Base-by-base conservation (phyloP, 495 filamentous ascomycete genomes). In the Penicillium coprophilum region DNA sequence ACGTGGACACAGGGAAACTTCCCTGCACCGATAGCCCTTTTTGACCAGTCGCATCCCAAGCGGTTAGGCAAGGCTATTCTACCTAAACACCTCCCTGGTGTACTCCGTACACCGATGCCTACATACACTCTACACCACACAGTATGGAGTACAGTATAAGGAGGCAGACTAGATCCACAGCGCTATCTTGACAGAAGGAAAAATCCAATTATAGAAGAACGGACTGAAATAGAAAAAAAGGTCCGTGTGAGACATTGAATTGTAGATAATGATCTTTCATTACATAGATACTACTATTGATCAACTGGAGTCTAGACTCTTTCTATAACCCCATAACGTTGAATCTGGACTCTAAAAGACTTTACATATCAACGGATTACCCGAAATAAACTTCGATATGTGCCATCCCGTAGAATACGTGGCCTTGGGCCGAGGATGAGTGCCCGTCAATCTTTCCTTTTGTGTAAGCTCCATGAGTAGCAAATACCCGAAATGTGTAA, bases 21-120 rank as follows among this genome's bases (percentile, higher is more conserved):
- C 45, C 34, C 19, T 21, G 36, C 38, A 52, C 51, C 11, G 30
- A 20, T 44, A 54, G 30, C 41, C 51, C 20, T n/a, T 46, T 51
- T 51, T 0, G 28, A 21, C 24, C 38, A 17, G 12, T 21, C 15
- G 47, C 32, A 57, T 47, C 27, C 44, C 27, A 40, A 27, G 12
- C 13, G 30, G 21, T 27, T 32, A 24, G 51, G 20, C 55, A 61
- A 67, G 61, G 53, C 57, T 61, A 64, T 61, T 46, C 55, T 27
- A 53, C 53, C 50, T n/a, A n/a, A n/a, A n/a, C 56, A 48, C 32
- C 44, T 57, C 38, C 40, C 46, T 41, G 50, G 13, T 24, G 12
- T 20, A 43, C 38, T 32, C 38, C 50, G 12, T 20, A 43, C 38
- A 43, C 38, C 50, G 5, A 12, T 44, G 30, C 44, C 32, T 39